Evolutionary conservation across 2,329 filamentous ascomycete genomes (phyloP), one percentile per base, ranked within the genome.

Genomic region (Aspergillus chevalieri): DNA sequence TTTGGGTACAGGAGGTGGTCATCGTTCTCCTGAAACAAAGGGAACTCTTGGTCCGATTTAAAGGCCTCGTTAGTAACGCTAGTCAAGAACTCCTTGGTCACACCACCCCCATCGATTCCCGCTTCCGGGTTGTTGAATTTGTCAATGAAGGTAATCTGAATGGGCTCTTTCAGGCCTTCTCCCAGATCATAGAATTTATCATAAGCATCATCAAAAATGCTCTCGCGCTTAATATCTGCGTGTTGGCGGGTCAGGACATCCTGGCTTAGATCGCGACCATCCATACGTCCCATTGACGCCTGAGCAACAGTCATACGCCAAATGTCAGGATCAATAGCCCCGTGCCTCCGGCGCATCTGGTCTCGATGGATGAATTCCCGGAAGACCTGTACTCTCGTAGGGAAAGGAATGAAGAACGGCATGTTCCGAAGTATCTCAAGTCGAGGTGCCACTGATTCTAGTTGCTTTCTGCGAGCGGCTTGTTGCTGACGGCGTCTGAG

Each of bases 111-210:
- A 64, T 98, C 93, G 48, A 98, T 97, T 8, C 93, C 93, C 10
- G 92, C 92, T 70, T 98, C 93, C 6, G 82, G 78, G 1, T 85
- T 82, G 52, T 87, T 87, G 58, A 95, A 98, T 52, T 90, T 81
- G 65, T 98, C 93, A 41, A 96, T 84, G 66, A 98, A 98, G 0
- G 89, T 93, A 61, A 98, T 97, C 63, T 95, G 89, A 33, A 98
- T 95, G 0, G 90, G 89, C 63, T 97, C 92, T 65, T 97, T 97
- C 49, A 98, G 72, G 0, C 84, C 85, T 12, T 92, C 87, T 0
- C 86, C 87, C 4, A 97, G 77, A 1, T 80, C 69, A 60, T 89
- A 96, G 62, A 96, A 96, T 48, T 90, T 81, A 3, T 85, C 75
- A 63, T 85, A 92, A 0, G 93, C 93, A 71, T 96, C 91, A 15